phyloP scores from a whole-genome alignment of 2,329 filamentous ascomycete species.

The Clarireedia paspali region DNA sequence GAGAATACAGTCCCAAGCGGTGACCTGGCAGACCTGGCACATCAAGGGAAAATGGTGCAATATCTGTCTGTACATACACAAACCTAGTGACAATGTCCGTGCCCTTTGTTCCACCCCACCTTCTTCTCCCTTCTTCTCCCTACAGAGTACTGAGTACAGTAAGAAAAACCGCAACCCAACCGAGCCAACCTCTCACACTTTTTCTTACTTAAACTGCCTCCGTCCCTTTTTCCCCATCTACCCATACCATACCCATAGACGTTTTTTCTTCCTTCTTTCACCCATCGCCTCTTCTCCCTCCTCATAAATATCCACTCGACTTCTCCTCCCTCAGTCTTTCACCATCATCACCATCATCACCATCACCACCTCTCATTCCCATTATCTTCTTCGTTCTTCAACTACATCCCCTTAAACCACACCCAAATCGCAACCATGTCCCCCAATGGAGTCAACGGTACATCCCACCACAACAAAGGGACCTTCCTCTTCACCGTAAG shows the following conservation, averaged over 20 bases:
- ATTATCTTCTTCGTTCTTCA: constrained; percentile 33
- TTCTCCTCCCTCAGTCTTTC: constrained; percentile 43
- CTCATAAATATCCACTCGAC: constrained; percentile 38
- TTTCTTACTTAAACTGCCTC: not conserved
- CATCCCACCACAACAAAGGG: constrained; percentile 49
- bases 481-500: constrained; percentile 78
- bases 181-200: constrained; percentile 3
- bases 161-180: not conserved
- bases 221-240: not conserved
- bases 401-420: constrained; percentile 53
- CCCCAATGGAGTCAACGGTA: constrained; percentile 33
- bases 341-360: not conserved
- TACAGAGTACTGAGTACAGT: too few species aligned
- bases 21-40: too few species aligned
- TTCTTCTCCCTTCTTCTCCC: not conserved
- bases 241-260: not conserved
- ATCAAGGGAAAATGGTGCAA: too few species aligned
- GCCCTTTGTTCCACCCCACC: constrained; percentile 7
- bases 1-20: too few species aligned
- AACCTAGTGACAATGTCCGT: not conserved
- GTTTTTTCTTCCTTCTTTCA: constrained; percentile 24
- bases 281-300: constrained; percentile 35
- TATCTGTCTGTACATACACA: too few species aligned
- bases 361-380: constrained; percentile 27
- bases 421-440: constrained; percentile 58